phyloP scores from a whole-genome alignment of 1,284 basidiomycete species.

The Irpex rosettiformis region DNA sequence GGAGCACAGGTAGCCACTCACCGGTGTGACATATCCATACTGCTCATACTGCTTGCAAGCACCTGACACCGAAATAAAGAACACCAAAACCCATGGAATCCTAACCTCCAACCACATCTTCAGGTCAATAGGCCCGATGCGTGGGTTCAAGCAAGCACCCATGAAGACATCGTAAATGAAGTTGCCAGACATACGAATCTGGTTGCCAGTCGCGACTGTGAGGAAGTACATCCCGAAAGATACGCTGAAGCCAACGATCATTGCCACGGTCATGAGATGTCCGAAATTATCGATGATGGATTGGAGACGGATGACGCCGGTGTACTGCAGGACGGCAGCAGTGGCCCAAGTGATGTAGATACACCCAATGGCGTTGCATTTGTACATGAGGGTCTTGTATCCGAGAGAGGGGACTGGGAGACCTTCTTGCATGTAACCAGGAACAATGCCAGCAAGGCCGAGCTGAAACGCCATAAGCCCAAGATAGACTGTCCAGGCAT shows the following conservation, averaged over 20 bases:
- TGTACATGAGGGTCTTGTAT: conserved; percentile 93
- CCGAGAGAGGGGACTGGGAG: conserved; percentile 89
- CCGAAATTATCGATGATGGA: conserved; percentile 98
- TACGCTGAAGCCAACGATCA: conserved; percentile 86
- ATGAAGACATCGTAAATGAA: conserved; percentile 96
- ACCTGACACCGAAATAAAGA: conserved; percentile 90
- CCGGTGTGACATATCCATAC: conserved; percentile 89
- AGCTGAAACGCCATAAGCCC: conserved; percentile 91
- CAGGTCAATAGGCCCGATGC: conserved; percentile 90
- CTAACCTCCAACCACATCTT: conserved; percentile 99
- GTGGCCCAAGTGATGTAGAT: conserved; percentile 87
- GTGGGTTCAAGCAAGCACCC: conserved; percentile 94
- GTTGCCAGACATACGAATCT: conserved; percentile 91
- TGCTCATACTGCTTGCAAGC: conserved; percentile 95
- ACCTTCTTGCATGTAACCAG: conserved; percentile 91
- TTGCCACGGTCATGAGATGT: conserved; percentile 93
- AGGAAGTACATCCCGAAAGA: conserved; percentile 80
- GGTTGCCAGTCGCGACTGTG: conserved; percentile 74
- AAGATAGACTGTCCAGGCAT: conserved; percentile 87
- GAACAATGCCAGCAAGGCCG: conserved; percentile 85
- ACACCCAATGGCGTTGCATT: conserved; percentile 91
- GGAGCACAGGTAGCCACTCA: conserved; percentile 34
- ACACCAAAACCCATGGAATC: conserved; percentile 96
- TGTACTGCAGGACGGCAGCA: conserved; percentile 76
- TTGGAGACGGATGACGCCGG: conserved; percentile 85